Percentiles rank a stretch among this genome's conserved stretches.
Evolutionary conservation across 139 green algal species (phyloP).

Genomic region (Coelastrella sp.): DNA sequence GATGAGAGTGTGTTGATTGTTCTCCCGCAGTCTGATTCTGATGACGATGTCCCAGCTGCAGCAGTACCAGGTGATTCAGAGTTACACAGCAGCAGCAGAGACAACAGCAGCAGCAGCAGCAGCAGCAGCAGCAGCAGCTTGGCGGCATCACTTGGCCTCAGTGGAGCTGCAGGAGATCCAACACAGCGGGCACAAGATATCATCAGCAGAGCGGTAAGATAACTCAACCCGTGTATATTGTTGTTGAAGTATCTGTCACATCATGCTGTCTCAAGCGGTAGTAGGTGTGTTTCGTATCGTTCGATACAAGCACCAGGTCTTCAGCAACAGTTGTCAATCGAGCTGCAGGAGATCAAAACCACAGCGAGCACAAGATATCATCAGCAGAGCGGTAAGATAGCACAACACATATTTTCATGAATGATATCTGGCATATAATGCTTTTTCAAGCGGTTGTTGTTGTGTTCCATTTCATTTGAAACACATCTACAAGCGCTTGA

Average conservation of each 20-base stretch:
- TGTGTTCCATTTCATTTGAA: too few relatives aligned
- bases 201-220: neutral
- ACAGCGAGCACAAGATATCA: slow-evolving; percentile 54
- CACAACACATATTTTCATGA: too few relatives aligned
- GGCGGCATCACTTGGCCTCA: slow-evolving; percentile 17
- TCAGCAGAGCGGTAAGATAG: slow-evolving; percentile 56
- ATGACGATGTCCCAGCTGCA: neutral
- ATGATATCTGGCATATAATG: too few relatives aligned
- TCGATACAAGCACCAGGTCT: too few relatives aligned
- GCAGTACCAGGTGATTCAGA: neutral
- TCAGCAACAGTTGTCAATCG: too few relatives aligned
- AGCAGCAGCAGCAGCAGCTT: slow-evolving; percentile 8
- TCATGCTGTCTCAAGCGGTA: neutral
- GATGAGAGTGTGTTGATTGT: neutral
- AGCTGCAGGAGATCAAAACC: slow-evolving; percentile 29
- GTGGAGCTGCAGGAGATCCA: slow-evolving; percentile 16
- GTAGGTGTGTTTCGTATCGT: neutral
- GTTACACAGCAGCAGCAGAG: slow-evolving; percentile 10
- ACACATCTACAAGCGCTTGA: too few relatives aligned
- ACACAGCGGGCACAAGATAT: neutral
- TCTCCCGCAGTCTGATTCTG: neutral
- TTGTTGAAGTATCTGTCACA: too few relatives aligned
- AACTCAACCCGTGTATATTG: neutral
- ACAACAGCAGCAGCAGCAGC: slow-evolving; percentile 30
- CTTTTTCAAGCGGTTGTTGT: too few relatives aligned